Evolutionary conservation across 2,329 filamentous ascomycete genomes (phyloP).

Genomic region (Colletotrichum chlorophyti): DNA sequence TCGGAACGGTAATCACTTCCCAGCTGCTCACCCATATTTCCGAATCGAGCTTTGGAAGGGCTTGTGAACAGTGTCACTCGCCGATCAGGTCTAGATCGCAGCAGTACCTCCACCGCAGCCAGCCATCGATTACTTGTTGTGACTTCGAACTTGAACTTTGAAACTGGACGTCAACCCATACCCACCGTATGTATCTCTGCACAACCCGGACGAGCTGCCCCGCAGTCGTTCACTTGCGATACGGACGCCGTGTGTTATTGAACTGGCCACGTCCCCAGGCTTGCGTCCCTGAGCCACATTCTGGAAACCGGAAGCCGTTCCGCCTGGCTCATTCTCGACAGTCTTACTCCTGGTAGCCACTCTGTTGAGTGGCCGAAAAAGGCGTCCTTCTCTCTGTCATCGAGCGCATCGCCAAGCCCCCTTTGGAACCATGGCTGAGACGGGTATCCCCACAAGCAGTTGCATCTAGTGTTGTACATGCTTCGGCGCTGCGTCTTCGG

Average conservation of each 20-base stretch:
- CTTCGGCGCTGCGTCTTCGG: slow-evolving; percentile 4
- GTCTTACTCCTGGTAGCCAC: not conserved
- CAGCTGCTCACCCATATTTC: slow-evolving; percentile 8
- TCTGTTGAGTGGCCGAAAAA: slow-evolving; percentile 6
- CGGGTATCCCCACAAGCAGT: not conserved
- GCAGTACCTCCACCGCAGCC: not conserved
- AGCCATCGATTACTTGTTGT: not conserved
- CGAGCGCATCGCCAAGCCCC: slow-evolving; percentile 1
- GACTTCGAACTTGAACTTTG: not conserved
- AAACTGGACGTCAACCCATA: not conserved
- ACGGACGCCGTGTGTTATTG: not conserved
- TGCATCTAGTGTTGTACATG: not conserved
- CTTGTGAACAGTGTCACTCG: slow-evolving; percentile 10
- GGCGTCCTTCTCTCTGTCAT: slow-evolving; percentile 6
- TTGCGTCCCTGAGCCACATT: not conserved
- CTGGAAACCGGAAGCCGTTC: slow-evolving; percentile 5
- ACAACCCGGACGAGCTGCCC: not conserved
- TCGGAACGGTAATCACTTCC: too few relatives aligned
- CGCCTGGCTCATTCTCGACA: not conserved
- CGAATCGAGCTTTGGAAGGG: slow-evolving; percentile 2
- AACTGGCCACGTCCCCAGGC: not conserved
- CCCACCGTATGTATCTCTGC: slow-evolving; percentile 5
- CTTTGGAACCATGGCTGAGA: slow-evolving; percentile 1
- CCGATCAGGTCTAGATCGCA: slow-evolving; percentile 19
- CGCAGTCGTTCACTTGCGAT: not conserved